Evolutionary conservation across 257 asterid genomes (phyloP).

Genomic region (Nicotiana tomentosiformis): DNA sequence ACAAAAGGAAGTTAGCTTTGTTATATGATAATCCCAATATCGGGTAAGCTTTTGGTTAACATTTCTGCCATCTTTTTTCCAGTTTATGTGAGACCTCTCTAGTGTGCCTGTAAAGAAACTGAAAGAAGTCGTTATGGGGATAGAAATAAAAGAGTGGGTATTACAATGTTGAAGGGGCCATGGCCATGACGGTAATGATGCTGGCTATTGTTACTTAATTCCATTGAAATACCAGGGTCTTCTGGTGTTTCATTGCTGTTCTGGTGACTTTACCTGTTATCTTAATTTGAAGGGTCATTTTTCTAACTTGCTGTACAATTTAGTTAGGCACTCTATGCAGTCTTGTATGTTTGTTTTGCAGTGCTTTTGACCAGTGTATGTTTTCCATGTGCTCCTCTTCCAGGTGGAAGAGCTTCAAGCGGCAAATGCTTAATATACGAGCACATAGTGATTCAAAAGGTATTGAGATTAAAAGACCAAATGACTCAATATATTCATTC

Average conservation of each 20-base stretch:
- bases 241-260: neutral
- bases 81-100: neutral
- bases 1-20: conserved; percentile 78
- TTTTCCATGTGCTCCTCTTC: conserved; percentile 12
- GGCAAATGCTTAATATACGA: conserved; percentile 79
- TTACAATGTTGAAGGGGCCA: neutral
- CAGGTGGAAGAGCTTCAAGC: conserved; percentile 95
- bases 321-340: neutral
- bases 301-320: neutral
- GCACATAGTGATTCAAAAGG: conserved; percentile 91
- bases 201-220: neutral
- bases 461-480: conserved; percentile 72
- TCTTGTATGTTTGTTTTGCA: neutral
- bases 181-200: neutral
- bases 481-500: conserved; percentile 73
- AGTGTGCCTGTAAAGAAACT: neutral
- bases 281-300: neutral
- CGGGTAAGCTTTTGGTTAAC: conserved; percentile 50
- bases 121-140: neutral
- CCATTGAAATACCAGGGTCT: neutral
- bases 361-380: neutral
- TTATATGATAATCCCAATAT: conserved; percentile 75
- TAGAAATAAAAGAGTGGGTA: neutral
- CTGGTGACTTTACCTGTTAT: neutral
- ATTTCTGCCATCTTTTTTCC: conserved; percentile 1